phyloP scores from a whole-genome alignment of 352 stramenopile genomes.

The Phytopythium helicoides region DNA sequence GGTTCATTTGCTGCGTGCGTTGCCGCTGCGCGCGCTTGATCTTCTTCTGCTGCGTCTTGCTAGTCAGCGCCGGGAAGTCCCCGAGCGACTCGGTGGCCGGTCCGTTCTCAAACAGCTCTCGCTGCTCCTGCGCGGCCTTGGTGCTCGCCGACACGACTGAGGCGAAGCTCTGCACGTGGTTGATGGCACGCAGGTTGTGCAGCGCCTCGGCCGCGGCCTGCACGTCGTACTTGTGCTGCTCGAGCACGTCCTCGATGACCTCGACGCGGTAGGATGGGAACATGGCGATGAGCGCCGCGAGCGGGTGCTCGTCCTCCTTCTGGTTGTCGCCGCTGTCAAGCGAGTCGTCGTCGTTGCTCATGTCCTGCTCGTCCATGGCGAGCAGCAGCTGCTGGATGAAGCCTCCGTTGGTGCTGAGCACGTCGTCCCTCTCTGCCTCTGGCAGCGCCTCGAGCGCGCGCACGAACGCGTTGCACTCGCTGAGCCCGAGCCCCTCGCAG shows the following conservation, averaged over 20 bases:
- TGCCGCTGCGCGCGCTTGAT: slow-evolving; percentile 23
- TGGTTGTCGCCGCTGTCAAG: slow-evolving; percentile 11
- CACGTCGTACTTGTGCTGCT: slow-evolving; percentile 55
- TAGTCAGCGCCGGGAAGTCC: slow-evolving; percentile 49
- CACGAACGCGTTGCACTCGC: slow-evolving; percentile 50
- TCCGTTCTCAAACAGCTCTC: slow-evolving; percentile 18
- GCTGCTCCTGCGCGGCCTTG: slow-evolving; percentile 14
- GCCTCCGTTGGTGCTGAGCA: slow-evolving; percentile 43
- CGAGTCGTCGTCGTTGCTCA: background rate
- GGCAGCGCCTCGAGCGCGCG: slow-evolving; percentile 36
- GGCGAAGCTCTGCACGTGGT: slow-evolving; percentile 62
- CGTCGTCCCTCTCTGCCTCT: slow-evolving; percentile 33
- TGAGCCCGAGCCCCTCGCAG: slow-evolving; percentile 47
- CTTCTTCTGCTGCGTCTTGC: slow-evolving; percentile 37
- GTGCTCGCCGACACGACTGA: slow-evolving; percentile 40
- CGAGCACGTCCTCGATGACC: slow-evolving; percentile 63
- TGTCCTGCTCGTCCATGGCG: slow-evolving; percentile 54
- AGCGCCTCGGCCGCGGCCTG: slow-evolving; percentile 50
- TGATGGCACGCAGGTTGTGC: slow-evolving; percentile 47
- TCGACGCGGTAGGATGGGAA: slow-evolving; percentile 59
- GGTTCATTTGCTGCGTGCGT: slow-evolving; percentile 14
- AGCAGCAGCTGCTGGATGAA: slow-evolving; percentile 70
- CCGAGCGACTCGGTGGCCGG: slow-evolving; percentile 44
- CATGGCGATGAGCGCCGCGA: slow-evolving; percentile 48
- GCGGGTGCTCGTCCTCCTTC: slow-evolving; percentile 39